Conservation (phyloP, 202 grass and related monocot genomes). For the Schoenoplectus triqueter region DNA sequence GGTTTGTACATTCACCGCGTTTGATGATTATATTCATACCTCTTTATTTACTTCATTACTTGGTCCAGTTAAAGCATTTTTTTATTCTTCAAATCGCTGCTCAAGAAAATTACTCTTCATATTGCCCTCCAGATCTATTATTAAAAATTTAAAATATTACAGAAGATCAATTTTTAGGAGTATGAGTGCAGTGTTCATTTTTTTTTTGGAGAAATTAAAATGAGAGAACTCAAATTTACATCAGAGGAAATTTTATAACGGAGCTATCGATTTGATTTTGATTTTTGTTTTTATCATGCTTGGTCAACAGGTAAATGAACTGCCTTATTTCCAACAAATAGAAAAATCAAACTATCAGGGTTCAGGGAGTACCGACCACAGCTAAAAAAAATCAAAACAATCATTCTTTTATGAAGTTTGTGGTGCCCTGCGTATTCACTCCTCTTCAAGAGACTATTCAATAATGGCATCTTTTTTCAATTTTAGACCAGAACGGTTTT, state of each 20-base stretch:
- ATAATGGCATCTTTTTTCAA: background rate
- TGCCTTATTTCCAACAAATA: too few relatives aligned
- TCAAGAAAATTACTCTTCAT: background rate
- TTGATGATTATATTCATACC: background rate
- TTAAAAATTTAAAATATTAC: background rate
- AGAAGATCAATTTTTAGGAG: too few relatives aligned
- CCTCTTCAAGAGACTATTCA: background rate
- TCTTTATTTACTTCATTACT: background rate
- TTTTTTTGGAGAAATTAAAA: background rate
- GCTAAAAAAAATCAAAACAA: background rate
- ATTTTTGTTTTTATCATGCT: too few relatives aligned
- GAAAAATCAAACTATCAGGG: too few relatives aligned
- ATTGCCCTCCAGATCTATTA: background rate
- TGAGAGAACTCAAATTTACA: background rate
- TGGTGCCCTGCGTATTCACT: background rate
- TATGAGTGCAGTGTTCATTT: too few relatives aligned
- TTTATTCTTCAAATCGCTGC: constrained; percentile 3
- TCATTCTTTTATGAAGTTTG: background rate
- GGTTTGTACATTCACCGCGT: constrained; percentile 5
- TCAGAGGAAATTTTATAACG: too few relatives aligned
- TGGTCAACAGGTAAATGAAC: constrained; percentile 5
- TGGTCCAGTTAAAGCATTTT: background rate
- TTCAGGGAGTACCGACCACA: background rate
- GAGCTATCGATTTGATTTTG: too few relatives aligned
- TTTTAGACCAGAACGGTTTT: background rate